Evolutionary conservation across 805 yeast species (phyloP).

Genomic region (Saturnispora zaruensis): DNA sequence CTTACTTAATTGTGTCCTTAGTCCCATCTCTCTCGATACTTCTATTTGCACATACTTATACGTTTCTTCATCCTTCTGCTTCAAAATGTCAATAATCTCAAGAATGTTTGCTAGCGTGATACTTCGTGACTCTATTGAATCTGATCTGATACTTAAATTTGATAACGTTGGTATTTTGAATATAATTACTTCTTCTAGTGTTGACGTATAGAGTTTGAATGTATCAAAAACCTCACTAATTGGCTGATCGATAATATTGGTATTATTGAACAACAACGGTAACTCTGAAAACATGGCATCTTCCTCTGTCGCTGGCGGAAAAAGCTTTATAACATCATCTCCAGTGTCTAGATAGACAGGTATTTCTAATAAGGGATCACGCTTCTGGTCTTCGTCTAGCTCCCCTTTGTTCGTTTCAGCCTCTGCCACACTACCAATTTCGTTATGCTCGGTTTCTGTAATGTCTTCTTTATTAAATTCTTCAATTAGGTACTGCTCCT

Average conservation of each 20-base stretch:
- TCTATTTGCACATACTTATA: conserved; percentile 20
- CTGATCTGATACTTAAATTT: conserved; percentile 21
- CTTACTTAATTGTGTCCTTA: not conserved
- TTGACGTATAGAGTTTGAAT: conserved; percentile 1
- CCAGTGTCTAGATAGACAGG: conserved; percentile 26
- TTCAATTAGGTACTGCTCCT: not conserved
- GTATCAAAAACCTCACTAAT: conserved; percentile 12
- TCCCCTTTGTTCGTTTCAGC: conserved; percentile 4
- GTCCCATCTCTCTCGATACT: conserved; percentile 10
- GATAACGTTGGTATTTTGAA: conserved; percentile 17
- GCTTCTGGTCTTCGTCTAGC: not conserved
- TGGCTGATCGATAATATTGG: conserved; percentile 10
- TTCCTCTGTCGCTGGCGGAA: conserved; percentile 17
- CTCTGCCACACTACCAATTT: not conserved
- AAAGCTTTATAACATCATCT: conserved; percentile 21
- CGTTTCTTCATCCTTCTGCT: conserved; percentile 18
- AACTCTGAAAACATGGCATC: conserved; percentile 20
- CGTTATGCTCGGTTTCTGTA: not conserved
- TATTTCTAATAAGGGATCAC: conserved; percentile 3
- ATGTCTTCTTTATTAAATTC: not conserved
- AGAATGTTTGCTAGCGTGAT: conserved; percentile 19
- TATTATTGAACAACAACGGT: conserved; percentile 16
- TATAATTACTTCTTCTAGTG: conserved; percentile 3
- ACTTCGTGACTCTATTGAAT: conserved; percentile 14
- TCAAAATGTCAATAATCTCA: conserved; percentile 15